These are phyloP conservation scores for Populus pruinosa DNA, from an alignment of 345 rosid species.

Conservation along the genomic window DNA sequence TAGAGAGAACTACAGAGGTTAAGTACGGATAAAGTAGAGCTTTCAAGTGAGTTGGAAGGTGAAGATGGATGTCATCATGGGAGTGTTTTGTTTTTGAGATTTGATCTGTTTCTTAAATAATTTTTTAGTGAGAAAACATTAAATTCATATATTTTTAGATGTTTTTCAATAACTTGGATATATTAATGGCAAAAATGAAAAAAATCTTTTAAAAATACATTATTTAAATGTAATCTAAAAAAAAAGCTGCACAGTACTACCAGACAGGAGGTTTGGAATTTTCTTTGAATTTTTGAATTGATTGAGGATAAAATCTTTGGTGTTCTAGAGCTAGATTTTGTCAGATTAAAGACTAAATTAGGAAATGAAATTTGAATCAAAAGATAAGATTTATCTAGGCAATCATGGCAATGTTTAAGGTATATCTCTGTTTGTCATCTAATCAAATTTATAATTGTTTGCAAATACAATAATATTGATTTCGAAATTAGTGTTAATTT, in stretches of 20 bases:
- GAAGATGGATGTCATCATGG: slow-evolving; percentile 27
- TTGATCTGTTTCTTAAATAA: slow-evolving; percentile 1
- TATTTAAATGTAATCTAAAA: no score
- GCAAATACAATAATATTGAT: no score
- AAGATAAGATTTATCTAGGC: neutral
- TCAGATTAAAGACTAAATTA: neutral
- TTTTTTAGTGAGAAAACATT: neutral
- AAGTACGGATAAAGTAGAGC: slow-evolving; percentile 33
- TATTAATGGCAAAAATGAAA: no score
- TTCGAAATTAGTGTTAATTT: no score
- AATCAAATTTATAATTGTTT: neutral
- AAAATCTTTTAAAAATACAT: no score
- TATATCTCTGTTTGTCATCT: neutral
- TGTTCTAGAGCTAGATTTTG: neutral
- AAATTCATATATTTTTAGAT: no score
- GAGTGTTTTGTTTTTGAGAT: no score
- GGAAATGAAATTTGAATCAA: neutral
- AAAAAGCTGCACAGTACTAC: no score
- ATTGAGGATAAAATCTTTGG: neutral
- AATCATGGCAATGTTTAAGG: neutral
- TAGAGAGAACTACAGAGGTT: slow-evolving; percentile 4
- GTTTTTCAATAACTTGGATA: no score
- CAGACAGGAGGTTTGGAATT: neutral
- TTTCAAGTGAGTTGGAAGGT: slow-evolving; percentile 47
- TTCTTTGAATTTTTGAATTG: neutral